These are phyloP conservation scores for Vitis labrusca DNA, from an alignment of 164 flowering plant species.

Conservation along the genomic window DNA sequence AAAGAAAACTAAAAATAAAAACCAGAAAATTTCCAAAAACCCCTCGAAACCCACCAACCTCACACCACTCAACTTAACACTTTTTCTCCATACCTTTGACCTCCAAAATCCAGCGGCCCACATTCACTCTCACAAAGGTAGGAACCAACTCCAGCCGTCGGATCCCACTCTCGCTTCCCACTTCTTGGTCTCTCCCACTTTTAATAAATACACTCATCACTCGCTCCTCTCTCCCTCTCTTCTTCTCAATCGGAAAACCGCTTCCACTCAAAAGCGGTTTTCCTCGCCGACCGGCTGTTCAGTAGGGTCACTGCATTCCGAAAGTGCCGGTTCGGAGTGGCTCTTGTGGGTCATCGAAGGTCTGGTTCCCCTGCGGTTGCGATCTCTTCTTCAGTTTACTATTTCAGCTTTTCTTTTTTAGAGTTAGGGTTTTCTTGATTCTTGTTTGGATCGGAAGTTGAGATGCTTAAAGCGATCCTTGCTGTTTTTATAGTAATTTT, in stretches of 20 bases:
- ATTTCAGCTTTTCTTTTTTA: no score
- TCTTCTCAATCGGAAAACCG: constrained; percentile 5
- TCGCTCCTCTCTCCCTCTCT: neutral
- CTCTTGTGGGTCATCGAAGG: neutral
- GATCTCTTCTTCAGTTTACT: no score
- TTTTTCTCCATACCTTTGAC: neutral
- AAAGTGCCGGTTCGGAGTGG: no score
- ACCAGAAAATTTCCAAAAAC: no score
- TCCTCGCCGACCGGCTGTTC: neutral
- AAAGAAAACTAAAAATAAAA: no score
- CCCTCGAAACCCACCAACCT: no score
- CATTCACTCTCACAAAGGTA: neutral
- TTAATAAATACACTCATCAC: neutral
- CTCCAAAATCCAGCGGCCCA: constrained; percentile 13
- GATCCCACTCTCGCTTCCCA: neutral
- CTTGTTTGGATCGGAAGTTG: no score
- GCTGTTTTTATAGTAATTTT: no score
- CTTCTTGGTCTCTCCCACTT: neutral
- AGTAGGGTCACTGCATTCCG: neutral
- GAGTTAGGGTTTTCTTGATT: no score
- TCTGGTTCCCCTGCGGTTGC: no score
- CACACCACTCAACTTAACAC: no score
- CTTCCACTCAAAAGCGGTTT: constrained; percentile 2
- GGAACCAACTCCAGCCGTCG: constrained; percentile 13
- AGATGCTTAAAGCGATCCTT: no score